phyloP scores from a whole-genome alignment of 805 yeast genomes.

The Cyberlindnera suaveolens region DNA sequence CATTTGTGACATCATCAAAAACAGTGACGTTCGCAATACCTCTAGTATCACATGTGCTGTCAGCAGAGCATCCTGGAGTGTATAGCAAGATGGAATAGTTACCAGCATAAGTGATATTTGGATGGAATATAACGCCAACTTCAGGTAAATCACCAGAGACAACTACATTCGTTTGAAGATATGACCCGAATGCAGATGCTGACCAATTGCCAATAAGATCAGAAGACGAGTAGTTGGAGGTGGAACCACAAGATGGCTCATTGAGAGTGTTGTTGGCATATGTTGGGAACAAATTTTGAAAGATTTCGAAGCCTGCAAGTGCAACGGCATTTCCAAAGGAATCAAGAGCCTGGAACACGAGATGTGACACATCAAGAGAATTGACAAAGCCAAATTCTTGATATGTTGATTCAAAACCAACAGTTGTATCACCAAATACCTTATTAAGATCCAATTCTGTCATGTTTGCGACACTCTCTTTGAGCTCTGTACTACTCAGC shows the following conservation, averaged over 20 bases:
- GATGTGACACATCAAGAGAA: slow-evolving; percentile 47
- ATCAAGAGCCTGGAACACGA: slow-evolving; percentile 57
- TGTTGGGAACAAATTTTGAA: slow-evolving; percentile 44
- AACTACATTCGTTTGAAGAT: slow-evolving; percentile 27
- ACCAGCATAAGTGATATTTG: slow-evolving; percentile 70
- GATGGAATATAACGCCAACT: slow-evolving; percentile 46
- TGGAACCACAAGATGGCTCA: slow-evolving; percentile 48
- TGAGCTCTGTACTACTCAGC: slow-evolving; percentile 32
- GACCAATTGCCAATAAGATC: slow-evolving; percentile 26
- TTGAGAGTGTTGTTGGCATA: slow-evolving; percentile 76
- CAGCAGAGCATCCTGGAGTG: slow-evolving; percentile 83
- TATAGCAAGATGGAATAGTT: slow-evolving; percentile 63
- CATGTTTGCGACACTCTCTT: slow-evolving; percentile 6
- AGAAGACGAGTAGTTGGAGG: slow-evolving; percentile 23
- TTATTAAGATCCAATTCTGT: slow-evolving; percentile 7
- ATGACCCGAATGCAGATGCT: slow-evolving; percentile 26
- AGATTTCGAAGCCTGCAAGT: slow-evolving; percentile 67
- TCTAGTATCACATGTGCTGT: slow-evolving; percentile 60
- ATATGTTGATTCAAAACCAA: slow-evolving; percentile 37
- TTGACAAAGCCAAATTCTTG: slow-evolving; percentile 84
- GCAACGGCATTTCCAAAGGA: slow-evolving; percentile 69
- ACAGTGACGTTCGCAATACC: slow-evolving; percentile 78
- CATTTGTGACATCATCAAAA: slow-evolving; percentile 32
- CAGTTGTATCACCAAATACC: slow-evolving; percentile 28
- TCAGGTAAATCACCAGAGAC: slow-evolving; percentile 28